phyloP scores from a whole-genome alignment of 306 rosid species.

The Neltuma alba region DNA sequence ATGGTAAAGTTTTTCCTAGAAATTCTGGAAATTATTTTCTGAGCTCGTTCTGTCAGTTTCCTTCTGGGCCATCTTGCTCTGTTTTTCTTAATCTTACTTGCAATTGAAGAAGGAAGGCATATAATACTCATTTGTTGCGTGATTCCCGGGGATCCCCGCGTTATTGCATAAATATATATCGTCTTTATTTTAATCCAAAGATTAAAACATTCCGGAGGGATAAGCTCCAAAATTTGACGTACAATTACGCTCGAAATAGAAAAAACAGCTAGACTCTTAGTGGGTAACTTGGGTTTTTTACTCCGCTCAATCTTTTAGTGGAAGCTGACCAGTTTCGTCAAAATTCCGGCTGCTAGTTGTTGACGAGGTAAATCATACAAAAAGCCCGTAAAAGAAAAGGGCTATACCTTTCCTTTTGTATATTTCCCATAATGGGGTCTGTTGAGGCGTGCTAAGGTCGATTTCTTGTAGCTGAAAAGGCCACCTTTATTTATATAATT shows the following conservation, averaged over 20 bases:
- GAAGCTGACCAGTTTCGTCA: conserved; percentile 11
- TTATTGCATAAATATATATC: neutral
- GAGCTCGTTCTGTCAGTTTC: neutral
- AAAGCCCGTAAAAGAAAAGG: neutral
- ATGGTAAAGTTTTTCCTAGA: neutral
- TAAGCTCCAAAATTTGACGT: neutral
- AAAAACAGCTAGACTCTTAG: neutral
- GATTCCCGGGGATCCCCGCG: conserved; percentile 19
- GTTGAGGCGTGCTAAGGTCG: conserved; percentile 36
- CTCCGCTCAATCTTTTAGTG: neutral
- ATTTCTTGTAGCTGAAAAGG: conserved; percentile 13
- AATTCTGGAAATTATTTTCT: neutral
- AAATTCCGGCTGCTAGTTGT: neutral
- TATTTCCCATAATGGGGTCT: conserved; percentile 8
- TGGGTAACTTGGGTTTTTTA: neutral
- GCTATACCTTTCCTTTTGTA: conserved; percentile 2
- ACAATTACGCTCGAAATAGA: neutral
- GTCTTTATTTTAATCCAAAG: neutral
- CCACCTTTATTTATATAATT: neutral
- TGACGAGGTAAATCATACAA: conserved; percentile 5
- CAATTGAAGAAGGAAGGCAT: neutral
- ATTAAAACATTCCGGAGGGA: neutral
- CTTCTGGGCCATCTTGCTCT: neutral
- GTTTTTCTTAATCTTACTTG: neutral
- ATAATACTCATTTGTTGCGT: neutral